phyloP scores from a whole-genome alignment of 768 basidiomycete species.

The Leccinum imitatum region DNA sequence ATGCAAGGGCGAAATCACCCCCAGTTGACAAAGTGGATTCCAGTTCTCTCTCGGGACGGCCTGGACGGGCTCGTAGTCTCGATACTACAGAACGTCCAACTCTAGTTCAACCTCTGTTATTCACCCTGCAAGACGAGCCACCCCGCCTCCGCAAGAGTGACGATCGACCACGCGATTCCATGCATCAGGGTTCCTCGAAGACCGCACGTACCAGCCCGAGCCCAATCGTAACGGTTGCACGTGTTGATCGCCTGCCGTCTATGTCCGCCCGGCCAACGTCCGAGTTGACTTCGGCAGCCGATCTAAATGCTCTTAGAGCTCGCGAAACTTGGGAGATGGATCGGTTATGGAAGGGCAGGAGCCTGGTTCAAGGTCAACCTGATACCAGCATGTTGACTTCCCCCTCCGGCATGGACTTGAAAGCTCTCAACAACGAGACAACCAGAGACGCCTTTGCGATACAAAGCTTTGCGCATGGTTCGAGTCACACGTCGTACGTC shows the following conservation, averaged over 20 bases:
- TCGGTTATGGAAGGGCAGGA: constrained; percentile 78
- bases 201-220: constrained; percentile 37
- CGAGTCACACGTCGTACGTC: constrained; percentile 71
- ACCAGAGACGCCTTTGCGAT: constrained; percentile 27
- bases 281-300: constrained; percentile 66
- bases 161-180: constrained; percentile 29
- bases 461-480: constrained; percentile 51
- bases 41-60: constrained; percentile 28
- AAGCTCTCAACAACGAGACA: constrained; percentile 27
- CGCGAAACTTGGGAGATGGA: constrained; percentile 88
- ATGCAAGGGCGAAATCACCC: constrained; percentile 23
- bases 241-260: constrained; percentile 48
- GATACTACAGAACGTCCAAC: constrained; percentile 28
- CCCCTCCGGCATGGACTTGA: constrained; percentile 28
- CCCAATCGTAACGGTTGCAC: constrained; percentile 37
- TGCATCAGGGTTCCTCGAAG: constrained; percentile 37
- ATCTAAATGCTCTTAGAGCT: constrained; percentile 69
- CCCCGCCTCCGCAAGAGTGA: constrained; percentile 31
- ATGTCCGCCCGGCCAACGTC: constrained; percentile 67
- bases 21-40: constrained; percentile 21
- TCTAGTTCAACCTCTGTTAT: constrained; percentile 31
- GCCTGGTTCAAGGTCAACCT: constrained; percentile 60
- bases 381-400: constrained; percentile 36
- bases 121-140: constrained; percentile 33
- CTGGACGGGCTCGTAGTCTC: constrained; percentile 34